phyloP scores from a whole-genome alignment of 106 monocot species.

The Iris macrosiphon region DNA sequence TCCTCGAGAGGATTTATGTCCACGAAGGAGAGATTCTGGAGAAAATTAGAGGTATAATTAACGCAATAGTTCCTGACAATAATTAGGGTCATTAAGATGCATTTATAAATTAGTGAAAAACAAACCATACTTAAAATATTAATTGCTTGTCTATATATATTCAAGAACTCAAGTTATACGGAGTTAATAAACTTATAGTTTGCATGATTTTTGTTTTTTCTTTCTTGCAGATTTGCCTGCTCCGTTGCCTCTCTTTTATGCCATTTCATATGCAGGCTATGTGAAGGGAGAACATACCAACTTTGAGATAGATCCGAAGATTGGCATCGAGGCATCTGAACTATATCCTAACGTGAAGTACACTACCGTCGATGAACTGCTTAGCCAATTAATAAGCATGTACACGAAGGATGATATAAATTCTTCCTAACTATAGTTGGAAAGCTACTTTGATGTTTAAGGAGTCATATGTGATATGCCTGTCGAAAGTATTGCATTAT shows the following conservation, averaged over 20 bases:
- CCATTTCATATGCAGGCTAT: conserved; percentile 3
- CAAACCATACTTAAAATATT: neutral
- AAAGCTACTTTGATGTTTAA: no score
- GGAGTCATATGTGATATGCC: no score
- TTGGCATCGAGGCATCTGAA: conserved; percentile 11
- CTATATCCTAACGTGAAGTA: conserved; percentile 11
- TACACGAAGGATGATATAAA: no score
- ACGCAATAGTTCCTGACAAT: no score
- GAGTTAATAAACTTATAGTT: no score
- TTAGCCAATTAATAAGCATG: conserved; percentile 3
- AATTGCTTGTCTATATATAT: no score
- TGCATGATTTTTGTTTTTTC: no score
- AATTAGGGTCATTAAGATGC: no score
- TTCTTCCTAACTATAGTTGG: no score
- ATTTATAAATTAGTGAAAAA: no score
- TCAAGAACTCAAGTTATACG: no score
- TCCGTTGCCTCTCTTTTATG: neutral
- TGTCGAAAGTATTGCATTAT: no score
- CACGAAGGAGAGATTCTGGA: conserved; percentile 20
- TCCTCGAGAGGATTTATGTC: conserved; percentile 19
- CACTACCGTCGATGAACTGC: conserved; percentile 9
- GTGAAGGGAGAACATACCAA: conserved; percentile 3
- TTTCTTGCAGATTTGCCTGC: neutral
- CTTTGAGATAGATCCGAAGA: conserved; percentile 10
- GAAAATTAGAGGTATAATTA: conserved; percentile 19